Base-by-base conservation (phyloP, 257 asterid species). In the Salvia miltiorrhiza region DNA sequence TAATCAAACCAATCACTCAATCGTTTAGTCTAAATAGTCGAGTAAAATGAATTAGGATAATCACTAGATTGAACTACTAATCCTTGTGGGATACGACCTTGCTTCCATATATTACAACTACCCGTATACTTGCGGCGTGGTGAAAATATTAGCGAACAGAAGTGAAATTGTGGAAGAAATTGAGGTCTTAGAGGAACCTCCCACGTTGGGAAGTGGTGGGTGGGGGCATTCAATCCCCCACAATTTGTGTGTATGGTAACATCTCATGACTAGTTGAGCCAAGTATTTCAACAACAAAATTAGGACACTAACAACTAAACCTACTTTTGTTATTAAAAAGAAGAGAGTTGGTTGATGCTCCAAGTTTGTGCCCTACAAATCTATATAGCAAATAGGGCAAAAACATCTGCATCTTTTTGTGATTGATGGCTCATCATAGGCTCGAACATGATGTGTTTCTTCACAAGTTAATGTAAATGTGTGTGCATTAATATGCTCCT, bases 221-320 rank as follows among this genome's bases (percentile, higher is more conserved):
- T 21, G 70, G 82, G 79, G 80, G 30, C 30, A 26, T 26, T 26
- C 30, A 26, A 26, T 26, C 1, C 30, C n/a, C n/a, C n/a, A n/a
- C n/a, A n/a, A n/a, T n/a, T n/a, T 5, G 79, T 85, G 82, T 55
- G 82, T 85, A 81, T 41, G 45, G 88, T 81, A 87, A 73, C 78
- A 73, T 80, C 83, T 43, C n/a, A n/a, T n/a, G 7, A 54, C 69
- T 53, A 53, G 44, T 60, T 76, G 68, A 53, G 33, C 40, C 28
- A 45, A 61, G 70, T 7, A 5, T 54, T 80, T 63, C 73, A 73
- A 58, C 70, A 56, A 44, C 65, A 62, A 62, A 69, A 69, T 78
- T 73, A 58, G 61, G 52, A 63, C 72, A 66, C 26, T 33, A 66
- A 33, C 71, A 73, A 70, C 54, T 60, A 59, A 56, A 52, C 33